A percentile compares a stretch with the other conserved stretches of the same genome.
Conservation (phyloP, 352 stramenopile species). For the Paralagenidium karlingii region DNA sequence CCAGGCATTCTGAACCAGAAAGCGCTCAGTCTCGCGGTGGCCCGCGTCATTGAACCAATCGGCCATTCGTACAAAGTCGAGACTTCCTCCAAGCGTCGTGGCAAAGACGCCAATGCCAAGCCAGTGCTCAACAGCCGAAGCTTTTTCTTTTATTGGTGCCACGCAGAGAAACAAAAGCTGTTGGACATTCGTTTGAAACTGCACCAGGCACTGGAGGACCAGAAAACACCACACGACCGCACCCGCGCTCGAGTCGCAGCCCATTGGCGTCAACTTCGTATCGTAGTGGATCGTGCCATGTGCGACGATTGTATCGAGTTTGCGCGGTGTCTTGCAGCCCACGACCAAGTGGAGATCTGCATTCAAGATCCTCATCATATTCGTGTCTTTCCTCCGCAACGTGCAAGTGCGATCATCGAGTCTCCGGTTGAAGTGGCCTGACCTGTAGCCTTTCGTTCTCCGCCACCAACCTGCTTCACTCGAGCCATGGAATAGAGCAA, state of each 20-base stretch:
- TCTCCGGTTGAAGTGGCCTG: no score
- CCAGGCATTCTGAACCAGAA: slow-evolving; percentile 46
- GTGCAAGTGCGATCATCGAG: no score
- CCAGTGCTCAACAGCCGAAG: slow-evolving; percentile 66
- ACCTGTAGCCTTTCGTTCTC: no score
- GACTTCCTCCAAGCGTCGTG: no score
- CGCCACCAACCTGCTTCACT: no score
- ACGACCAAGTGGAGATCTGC: slow-evolving; percentile 20
- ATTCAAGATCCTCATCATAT: slow-evolving; percentile 31
- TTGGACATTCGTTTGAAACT: slow-evolving; percentile 63
- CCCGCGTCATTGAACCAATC: slow-evolving; percentile 31
- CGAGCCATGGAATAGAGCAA: no score
- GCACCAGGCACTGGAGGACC: no score
- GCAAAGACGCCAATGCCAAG: slow-evolving; percentile 21
- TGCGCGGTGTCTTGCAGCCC: slow-evolving; percentile 20
- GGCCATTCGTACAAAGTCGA: slow-evolving; percentile 60
- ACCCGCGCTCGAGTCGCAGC: no score
- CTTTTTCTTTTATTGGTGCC: slow-evolving; percentile 81
- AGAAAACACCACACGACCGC: no score
- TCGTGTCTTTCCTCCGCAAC: slow-evolving; percentile 44
- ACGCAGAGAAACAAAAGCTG: slow-evolving; percentile 79
- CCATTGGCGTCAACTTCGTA: slow-evolving; percentile 34
- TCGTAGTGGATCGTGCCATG: slow-evolving; percentile 64
- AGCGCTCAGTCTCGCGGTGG: slow-evolving; percentile 47
- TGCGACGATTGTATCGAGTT: slow-evolving; percentile 68